phyloP scores from a whole-genome alignment of 345 rosid species.

The Salix udensis region DNA sequence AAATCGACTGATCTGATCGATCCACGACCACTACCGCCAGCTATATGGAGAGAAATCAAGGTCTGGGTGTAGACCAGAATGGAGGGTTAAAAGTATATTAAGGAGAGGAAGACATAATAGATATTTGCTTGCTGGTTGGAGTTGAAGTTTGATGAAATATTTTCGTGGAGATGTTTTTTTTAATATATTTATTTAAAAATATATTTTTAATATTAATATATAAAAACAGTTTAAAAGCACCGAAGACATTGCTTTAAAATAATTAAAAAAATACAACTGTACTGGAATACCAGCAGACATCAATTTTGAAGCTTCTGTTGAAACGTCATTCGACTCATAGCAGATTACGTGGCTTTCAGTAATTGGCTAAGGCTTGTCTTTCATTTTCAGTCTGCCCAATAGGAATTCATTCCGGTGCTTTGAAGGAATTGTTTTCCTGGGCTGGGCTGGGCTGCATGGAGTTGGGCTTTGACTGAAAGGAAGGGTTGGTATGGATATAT shows the following conservation, averaged over 20 bases:
- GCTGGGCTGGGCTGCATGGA: too few species aligned
- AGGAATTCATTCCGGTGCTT: background rate
- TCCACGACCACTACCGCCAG: background rate
- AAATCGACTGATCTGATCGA: conserved; percentile 12
- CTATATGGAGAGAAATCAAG: background rate
- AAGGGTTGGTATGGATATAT: too few species aligned
- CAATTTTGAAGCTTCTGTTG: background rate
- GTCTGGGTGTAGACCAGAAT: background rate
- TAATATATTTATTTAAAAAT: too few species aligned
- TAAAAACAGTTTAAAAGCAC: too few species aligned
- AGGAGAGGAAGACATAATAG: background rate
- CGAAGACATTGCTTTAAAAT: too few species aligned
- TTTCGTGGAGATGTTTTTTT: too few species aligned
- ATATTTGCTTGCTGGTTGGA: background rate
- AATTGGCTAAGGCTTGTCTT: conserved; percentile 18
- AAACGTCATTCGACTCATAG: conserved; percentile 13
- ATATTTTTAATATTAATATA: too few species aligned
- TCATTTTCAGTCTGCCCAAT: too few species aligned
- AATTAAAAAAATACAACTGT: too few species aligned
- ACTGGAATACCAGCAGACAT: background rate
- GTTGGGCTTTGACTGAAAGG: too few species aligned
- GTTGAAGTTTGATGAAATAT: background rate
- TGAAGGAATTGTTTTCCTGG: background rate
- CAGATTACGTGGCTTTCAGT: conserved; percentile 24
- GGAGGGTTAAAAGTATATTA: too few species aligned